Evolutionary conservation across 2,329 filamentous ascomycete genomes (phyloP).

Genomic region (Raffaelea deltoideospora): DNA sequence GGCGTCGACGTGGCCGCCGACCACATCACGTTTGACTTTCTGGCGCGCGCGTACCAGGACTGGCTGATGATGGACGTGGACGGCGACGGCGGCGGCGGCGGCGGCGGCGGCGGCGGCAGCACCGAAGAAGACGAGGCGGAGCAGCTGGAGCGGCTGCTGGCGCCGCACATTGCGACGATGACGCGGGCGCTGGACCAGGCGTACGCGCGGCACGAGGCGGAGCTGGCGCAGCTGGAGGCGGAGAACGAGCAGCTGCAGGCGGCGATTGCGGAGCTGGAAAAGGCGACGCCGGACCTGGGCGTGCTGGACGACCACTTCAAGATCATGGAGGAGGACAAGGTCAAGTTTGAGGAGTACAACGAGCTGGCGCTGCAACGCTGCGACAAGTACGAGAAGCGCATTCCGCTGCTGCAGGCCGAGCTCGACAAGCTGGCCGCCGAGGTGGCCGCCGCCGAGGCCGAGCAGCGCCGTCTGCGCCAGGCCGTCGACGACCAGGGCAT

Average conservation of each 20-base stretch:
- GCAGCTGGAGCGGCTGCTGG: constrained; percentile 56
- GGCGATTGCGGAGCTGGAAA: constrained; percentile 81
- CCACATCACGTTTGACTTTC: constrained; percentile 85
- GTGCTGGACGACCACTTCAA: constrained; percentile 81
- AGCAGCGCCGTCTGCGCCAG: constrained; percentile 64
- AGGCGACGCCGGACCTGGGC: constrained; percentile 67
- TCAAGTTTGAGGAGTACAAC: constrained; percentile 95
- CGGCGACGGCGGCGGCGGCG: constrained; percentile 52
- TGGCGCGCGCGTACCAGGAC: constrained; percentile 79
- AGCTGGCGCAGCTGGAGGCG: constrained; percentile 72
- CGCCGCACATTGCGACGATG: constrained; percentile 79
- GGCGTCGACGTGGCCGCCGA: constrained; percentile 81
- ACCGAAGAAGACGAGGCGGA: constrained; percentile 81
- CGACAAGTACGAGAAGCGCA: constrained; percentile 73
- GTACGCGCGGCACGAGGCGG: constrained; percentile 71
- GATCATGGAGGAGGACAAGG: constrained; percentile 84
- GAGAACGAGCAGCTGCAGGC: constrained; percentile 69
- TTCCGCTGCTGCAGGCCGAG: constrained; percentile 72
- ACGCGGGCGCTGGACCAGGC: constrained; percentile 70
- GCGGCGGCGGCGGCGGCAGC: too few species aligned
- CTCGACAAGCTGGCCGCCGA: constrained; percentile 65
- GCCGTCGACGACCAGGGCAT: constrained; percentile 87
- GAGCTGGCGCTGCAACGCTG: constrained; percentile 67
- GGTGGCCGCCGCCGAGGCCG: constrained; percentile 65
- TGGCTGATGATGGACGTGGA: constrained; percentile 91